Base-by-base conservation (phyloP, 179 eudicot genomes). In the Vitellaria paradoxa region DNA sequence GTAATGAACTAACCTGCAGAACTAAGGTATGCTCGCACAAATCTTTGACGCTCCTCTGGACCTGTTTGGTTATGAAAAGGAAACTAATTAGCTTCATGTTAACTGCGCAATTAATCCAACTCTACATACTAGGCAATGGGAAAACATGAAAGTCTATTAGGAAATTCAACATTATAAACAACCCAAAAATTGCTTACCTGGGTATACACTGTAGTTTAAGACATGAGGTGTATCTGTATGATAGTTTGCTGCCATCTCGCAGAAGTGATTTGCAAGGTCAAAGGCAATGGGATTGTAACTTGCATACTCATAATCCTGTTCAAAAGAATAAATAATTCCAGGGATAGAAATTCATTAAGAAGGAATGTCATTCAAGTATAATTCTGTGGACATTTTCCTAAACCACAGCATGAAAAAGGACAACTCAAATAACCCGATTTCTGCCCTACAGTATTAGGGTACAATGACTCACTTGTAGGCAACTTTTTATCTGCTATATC, bases 191-290 rank as follows among this genome's bases (percentile, higher is more conserved):
- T 42, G 52, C 83, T 79, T 60, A 91, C 97, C 91, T 40, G 97
- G 95, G 75, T 89, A 92, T 76, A 73, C 83, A 68, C 47, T 83
- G 81, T 88, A 92, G 84, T 91, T 88, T 64, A 92, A 80, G 12
- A 91, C 69, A 60, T 92, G 97, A 75, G 97, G 96, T 17, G 84
- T 84, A 8, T 91, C 91, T 4, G 93, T 64, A 70, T 91, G 97
- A 83, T 92, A 92, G 75, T 91, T 71, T 9, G 95, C 97, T 60
- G 90, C 93, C 97, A 91, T 91, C 77, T 92, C 97, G 68, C 93
- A 92, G 77, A 92, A 92, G 77, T 92, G 97, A 78, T 92, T 92
- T 69, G 97, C 95, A 77, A 92, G 74, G 76, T 92, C 97, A 82
- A 80, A 91, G 3, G 97, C 93, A 70, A 89, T 78, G 26, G 93